Evolutionary conservation across 805 yeast species (phyloP).

Genomic region (Candida silvicultrix): DNA sequence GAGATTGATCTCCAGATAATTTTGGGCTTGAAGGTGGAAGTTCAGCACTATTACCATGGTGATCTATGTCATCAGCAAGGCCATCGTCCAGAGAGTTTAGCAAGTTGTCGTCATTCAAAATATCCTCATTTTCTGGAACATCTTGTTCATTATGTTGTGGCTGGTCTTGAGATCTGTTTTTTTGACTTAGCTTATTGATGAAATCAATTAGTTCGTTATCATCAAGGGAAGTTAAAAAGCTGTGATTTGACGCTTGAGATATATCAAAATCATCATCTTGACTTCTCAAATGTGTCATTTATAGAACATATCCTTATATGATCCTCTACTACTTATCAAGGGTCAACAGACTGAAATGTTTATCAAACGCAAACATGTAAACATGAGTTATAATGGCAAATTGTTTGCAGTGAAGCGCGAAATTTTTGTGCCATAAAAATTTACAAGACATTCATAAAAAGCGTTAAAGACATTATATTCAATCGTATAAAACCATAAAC

Average conservation of each 20-base stretch:
- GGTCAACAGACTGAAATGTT: too few relatives aligned
- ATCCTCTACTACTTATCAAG: too few relatives aligned
- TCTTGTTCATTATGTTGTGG: background rate
- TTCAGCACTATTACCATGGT: background rate
- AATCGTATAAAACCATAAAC: background rate
- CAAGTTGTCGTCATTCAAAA: background rate
- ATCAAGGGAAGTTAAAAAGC: slow-evolving; percentile 26
- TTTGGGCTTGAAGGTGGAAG: slow-evolving; percentile 1
- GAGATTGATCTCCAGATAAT: background rate
- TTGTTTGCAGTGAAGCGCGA: too few relatives aligned
- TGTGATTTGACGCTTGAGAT: slow-evolving; percentile 9
- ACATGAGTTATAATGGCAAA: too few relatives aligned
- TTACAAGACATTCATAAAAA: background rate
- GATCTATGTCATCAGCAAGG: background rate
- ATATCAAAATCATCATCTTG: background rate
- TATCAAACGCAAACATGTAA: too few relatives aligned
- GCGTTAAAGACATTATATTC: background rate
- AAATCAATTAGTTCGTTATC: slow-evolving; percentile 32
- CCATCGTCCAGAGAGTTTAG: background rate
- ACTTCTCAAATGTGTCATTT: background rate
- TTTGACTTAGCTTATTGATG: slow-evolving; percentile 29
- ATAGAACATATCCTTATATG: background rate
- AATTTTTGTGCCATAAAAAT: too few relatives aligned
- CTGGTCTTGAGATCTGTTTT: slow-evolving; percentile 1
- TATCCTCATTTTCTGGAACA: background rate